A percentile compares a stretch with the other conserved stretches of the same genome.
These are phyloP conservation scores for Arthroderma sp. DNA, from an alignment of 2,329 filamentous ascomycete species.

Conservation along the genomic window DNA sequence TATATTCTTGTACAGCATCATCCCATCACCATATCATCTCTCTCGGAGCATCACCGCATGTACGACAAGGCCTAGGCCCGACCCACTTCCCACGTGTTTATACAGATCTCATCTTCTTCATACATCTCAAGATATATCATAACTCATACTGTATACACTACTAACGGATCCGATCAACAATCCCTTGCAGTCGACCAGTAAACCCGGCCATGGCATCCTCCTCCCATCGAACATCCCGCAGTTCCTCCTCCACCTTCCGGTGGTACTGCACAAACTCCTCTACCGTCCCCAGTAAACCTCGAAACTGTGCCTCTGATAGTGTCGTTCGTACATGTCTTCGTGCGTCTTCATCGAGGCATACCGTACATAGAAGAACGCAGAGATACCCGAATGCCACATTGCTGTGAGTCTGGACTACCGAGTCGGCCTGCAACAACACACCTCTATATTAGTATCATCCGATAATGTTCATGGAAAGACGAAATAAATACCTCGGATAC, in stretches of 20 bases:
- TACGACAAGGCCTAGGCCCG: background rate
- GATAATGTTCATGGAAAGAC: constrained; percentile 6
- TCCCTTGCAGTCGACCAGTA: constrained; percentile 40
- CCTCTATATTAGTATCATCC: background rate
- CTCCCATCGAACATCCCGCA: constrained; percentile 28
- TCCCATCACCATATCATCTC: background rate
- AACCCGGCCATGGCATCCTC: constrained; percentile 39
- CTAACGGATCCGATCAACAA: constrained; percentile 34
- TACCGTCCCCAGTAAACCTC: constrained; percentile 42
- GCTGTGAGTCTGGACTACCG: constrained; percentile 55
- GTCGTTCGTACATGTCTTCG: constrained; percentile 28
- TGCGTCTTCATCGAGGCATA: constrained; percentile 48
- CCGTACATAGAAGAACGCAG: constrained; percentile 67
- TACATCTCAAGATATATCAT: background rate
- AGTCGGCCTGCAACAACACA: constrained; percentile 31
- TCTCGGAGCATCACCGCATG: background rate
- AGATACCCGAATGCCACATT: constrained; percentile 82
- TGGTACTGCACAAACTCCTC: constrained; percentile 51
- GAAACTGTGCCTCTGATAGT: constrained; percentile 36
- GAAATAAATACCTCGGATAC: constrained; percentile 49
- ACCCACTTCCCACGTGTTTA: background rate
- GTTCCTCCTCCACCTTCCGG: constrained; percentile 42
- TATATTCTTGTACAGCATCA: too few species aligned
- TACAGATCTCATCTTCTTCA: background rate
- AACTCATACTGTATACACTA: background rate